These are phyloP conservation scores for Tillandsia leiboldiana DNA, from an alignment of 176 grass and related monocot species.

Conservation along the genomic window DNA sequence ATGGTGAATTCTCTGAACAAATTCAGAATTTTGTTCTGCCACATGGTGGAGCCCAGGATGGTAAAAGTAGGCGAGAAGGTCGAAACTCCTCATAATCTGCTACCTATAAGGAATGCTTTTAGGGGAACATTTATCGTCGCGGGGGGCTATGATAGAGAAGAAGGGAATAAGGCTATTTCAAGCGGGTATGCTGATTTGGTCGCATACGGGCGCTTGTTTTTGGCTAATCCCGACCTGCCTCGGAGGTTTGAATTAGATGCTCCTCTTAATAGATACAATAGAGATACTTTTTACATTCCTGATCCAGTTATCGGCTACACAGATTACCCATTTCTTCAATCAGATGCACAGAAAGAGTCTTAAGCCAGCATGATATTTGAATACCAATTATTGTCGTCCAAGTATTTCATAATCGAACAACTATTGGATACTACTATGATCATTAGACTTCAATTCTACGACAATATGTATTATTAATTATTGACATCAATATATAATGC, in stretches of 20 bases:
- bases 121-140: conserved; percentile 56
- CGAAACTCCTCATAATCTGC: conserved; percentile 10
- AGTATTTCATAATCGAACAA: too few relatives aligned
- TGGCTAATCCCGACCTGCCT: conserved; percentile 72
- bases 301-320: conserved; percentile 69
- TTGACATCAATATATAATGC: neutral
- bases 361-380: neutral
- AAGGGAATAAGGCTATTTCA: conserved; percentile 43
- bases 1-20: conserved; percentile 28
- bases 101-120: conserved; percentile 28
- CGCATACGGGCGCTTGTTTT: conserved; percentile 58
- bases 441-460: too few relatives aligned
- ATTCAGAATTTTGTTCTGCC: conserved; percentile 21
- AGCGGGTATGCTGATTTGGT: conserved; percentile 53
- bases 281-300: conserved; percentile 53
- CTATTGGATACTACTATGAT: too few relatives aligned
- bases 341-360: conserved; percentile 3
- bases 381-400: neutral
- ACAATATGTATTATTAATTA: too few relatives aligned
- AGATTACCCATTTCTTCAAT: conserved; percentile 52
- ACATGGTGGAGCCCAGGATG: conserved; percentile 29
- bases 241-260: conserved; percentile 50
- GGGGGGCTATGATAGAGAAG: conserved; percentile 38
- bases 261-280: conserved; percentile 55
- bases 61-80: neutral